phyloP scores from a whole-genome alignment of 176 grass and related monocot genomes.

The Phoenix dactylifera region DNA sequence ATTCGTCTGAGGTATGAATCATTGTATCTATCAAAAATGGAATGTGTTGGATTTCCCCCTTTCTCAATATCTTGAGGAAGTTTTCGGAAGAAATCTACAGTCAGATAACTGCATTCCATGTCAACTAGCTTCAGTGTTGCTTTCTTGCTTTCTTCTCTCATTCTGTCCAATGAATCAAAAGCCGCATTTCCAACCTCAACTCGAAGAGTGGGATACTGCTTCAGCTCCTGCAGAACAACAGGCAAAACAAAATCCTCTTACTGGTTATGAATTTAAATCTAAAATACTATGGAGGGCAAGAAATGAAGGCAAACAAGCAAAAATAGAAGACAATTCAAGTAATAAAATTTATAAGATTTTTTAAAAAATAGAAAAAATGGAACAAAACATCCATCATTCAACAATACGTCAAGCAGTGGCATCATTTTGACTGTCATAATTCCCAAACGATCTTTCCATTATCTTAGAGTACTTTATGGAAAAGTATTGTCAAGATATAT shows the following conservation, averaged over 20 bases:
- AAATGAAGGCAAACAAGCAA: background rate
- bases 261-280: background rate
- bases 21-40: constrained; percentile 99
- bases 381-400: no score
- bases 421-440: no score
- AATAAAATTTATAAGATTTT: no score
- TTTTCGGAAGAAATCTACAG: constrained; percentile 98
- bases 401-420: no score
- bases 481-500: no score
- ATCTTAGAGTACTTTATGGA: no score
- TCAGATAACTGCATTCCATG: constrained; percentile 96
- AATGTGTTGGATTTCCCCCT: constrained; percentile 96
- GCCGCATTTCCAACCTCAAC: constrained; percentile 86
- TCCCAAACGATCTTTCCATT: no score
- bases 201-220: constrained; percentile 87
- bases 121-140: constrained; percentile 92
- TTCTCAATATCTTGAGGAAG: constrained; percentile 99
- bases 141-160: constrained; percentile 99
- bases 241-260: constrained; percentile 2
- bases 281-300: background rate
- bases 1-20: constrained; percentile 97
- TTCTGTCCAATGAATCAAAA: constrained; percentile 93
- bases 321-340: background rate
- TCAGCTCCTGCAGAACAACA: constrained; percentile 65
- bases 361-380: no score